Base-by-base conservation (phyloP, 1,139 yeast genomes). In the Schwanniomyces etchellsii region DNA sequence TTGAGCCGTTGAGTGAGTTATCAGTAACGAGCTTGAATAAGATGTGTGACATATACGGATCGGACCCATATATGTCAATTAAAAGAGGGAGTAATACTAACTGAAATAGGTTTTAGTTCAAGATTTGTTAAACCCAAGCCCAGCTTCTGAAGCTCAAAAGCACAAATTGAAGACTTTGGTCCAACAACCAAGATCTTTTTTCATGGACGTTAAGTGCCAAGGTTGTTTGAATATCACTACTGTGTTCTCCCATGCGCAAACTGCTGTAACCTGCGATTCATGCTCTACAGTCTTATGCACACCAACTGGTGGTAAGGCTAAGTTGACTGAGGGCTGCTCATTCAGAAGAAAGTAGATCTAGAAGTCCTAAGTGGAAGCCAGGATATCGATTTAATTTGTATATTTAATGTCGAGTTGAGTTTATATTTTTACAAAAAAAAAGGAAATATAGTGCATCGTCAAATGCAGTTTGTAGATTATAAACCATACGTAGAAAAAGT, bases 261-360 rank as follows among this genome's bases (percentile, higher is more conserved):
- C 96, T 53, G 95, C 95, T 57, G 96, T 88, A 63, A 82, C 95
- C 62, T 88, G 96, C 75, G 95, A 89, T 62, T 78, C 91, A 43
- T 88, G 96, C 72, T 81, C 95, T 56, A 85, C 95, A 50, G 95
- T 88, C 50, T 81, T 88, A 60, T 86, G 95, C 72, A 82, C 89
- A 65, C 96, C 96, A 63, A 83, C 96, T 50, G 96, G 96, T 78
- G 96, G 96, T 78, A 88, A 86, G 81, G 95, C 95, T 60, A 84
- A 81, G 74, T 79, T 88, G 67, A 84, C 95, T 55, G 96, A 86
- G 74, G 96, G 96, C 64, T 81, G 89, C 63, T 88, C 96, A 59
- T 86, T 84, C 94, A 84, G 96, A 80, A 83, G 84, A 75, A 86
- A 86, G 83, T 86, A 84, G 79, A 35, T 31, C 16, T 18, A 17